A percentile compares a stretch with the other conserved stretches of the same genome.
Conservation (phyloP, 441 rosid genomes). For the Populus hybrid region DNA sequence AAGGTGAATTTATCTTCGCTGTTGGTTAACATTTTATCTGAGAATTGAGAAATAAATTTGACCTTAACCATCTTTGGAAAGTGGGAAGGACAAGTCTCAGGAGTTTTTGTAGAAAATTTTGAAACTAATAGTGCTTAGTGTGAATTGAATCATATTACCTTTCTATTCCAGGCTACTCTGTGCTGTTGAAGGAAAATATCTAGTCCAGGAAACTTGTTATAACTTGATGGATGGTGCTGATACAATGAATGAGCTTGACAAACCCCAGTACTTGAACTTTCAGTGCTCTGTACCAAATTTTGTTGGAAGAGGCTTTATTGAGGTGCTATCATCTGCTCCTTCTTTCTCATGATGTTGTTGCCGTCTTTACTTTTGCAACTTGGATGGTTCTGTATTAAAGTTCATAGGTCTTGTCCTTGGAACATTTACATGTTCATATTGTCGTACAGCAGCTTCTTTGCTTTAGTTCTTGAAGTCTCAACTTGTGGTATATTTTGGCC, state of each 20-base stretch:
- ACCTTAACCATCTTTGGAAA: neutral
- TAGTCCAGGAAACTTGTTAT: slow-evolving; percentile 50
- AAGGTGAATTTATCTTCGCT: slow-evolving; percentile 35
- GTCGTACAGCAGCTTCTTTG: neutral
- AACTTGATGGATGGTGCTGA: slow-evolving; percentile 36
- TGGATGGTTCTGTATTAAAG: neutral
- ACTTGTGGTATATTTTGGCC: neutral
- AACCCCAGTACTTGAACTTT: slow-evolving; percentile 51
- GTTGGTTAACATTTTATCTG: neutral
- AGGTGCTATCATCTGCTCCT: slow-evolving; percentile 38
- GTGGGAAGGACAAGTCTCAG: neutral
- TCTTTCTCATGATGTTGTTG: slow-evolving; percentile 6
- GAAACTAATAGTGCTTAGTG: neutral
- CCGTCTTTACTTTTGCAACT: neutral
- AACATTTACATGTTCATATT: neutral
- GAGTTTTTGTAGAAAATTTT: neutral
- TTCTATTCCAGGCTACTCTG: slow-evolving; percentile 60
- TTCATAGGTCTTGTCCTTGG: neutral
- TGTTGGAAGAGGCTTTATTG: slow-evolving; percentile 81
- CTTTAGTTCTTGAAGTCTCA: neutral
- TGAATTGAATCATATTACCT: slow-evolving; percentile 12
- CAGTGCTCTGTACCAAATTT: slow-evolving; percentile 55
- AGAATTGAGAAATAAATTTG: neutral
- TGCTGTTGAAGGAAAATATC: slow-evolving; percentile 74
- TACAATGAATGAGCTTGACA: slow-evolving; percentile 34